Base-by-base conservation (phyloP, 225 moss, liverwort and hornwort genomes). In the Sphagnum contortum region DNA sequence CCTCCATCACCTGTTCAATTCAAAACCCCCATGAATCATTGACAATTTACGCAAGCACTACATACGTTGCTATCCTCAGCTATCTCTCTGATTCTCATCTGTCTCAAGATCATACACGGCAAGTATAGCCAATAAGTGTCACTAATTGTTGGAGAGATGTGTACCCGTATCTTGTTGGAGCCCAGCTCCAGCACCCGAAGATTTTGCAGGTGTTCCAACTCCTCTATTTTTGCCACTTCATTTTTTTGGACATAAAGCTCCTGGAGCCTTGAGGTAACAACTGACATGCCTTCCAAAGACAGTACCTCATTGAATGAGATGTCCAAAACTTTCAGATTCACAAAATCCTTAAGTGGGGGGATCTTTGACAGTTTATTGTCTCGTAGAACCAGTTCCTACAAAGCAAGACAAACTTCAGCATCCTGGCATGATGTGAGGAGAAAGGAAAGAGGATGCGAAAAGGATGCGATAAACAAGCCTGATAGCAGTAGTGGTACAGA, bases 221-320 rank as follows among this genome's bases (percentile, higher is more conserved):
- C 93, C 71, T 82, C 86, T 55, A 98, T 93, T 57, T 79, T 82
- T 63, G 48, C 68, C 29, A 91, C 72, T 58, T 77, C 80, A 66
- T 98, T 98, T 48, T 93, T 98, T 66, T 93, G 91, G 59, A 98
- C 65, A 62, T 86, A 93, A 53, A 93, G 78, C 73, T 88, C 84
- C 57, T 54, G 49, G 62, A 93, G 64, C 11, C 75, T 77, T 45
- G 77, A 59, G 57, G 81, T 70, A 47, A 76, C 81, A 65, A 65
- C 65, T 59, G 84, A 76, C 68, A 88, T 69, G 57, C 88, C 91
- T 45, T 57, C 70, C 91, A 91, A 83, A 49, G 98, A 86, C 49
- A 71, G 47, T 50, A 93, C 76, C 72, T 79, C 77, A 68, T 98
- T 98, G 73, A 84, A 98, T n/a, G 98, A 98, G 59, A 98, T 61